Conservation (phyloP, 805 yeast genomes). For the Gaillardinia entomophila region DNA sequence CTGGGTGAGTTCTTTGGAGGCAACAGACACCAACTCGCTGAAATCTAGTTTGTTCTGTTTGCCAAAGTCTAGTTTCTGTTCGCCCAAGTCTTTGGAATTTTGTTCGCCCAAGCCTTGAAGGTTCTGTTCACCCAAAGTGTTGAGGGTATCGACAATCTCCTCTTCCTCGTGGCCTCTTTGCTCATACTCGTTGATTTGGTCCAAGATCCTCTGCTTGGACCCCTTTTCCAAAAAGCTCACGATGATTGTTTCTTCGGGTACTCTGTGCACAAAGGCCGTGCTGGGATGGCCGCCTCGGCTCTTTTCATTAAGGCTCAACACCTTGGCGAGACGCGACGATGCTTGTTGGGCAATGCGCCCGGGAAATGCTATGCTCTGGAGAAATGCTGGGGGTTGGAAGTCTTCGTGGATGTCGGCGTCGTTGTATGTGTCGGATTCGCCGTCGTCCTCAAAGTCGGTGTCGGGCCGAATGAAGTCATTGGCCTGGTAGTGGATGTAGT, state of each 20-base stretch:
- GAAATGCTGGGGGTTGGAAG: conserved; percentile 29
- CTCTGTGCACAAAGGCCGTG: conserved; percentile 49
- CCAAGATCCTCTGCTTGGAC: conserved; percentile 11
- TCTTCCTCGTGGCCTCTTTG: conserved; percentile 11
- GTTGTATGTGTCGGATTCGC: conserved; percentile 24
- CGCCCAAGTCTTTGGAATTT: too few relatives aligned
- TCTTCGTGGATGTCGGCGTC: conserved; percentile 8
- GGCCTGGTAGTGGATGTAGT: conserved; percentile 22
- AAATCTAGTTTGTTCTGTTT: conserved; percentile 18
- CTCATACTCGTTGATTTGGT: conserved; percentile 20
- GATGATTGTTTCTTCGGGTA: conserved; percentile 64
- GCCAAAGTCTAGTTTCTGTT: too few relatives aligned
- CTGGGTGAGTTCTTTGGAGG: background rate
- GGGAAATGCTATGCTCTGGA: conserved; percentile 24
- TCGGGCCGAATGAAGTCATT: conserved; percentile 14
- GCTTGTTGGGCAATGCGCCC: conserved; percentile 28
- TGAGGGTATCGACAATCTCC: conserved; percentile 19
- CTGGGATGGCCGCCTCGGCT: conserved; percentile 9
- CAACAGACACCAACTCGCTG: conserved; percentile 8
- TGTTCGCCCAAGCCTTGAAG: too few relatives aligned
- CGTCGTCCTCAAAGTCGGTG: conserved; percentile 21
- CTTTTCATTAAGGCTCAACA: conserved; percentile 9
- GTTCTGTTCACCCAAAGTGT: conserved; percentile 1
- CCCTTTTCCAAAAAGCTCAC: conserved; percentile 52
- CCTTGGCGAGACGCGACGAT: conserved; percentile 7